These are phyloP conservation scores for Pistacia vera DNA, from an alignment of 345 rosid species.

Conservation along the genomic window DNA sequence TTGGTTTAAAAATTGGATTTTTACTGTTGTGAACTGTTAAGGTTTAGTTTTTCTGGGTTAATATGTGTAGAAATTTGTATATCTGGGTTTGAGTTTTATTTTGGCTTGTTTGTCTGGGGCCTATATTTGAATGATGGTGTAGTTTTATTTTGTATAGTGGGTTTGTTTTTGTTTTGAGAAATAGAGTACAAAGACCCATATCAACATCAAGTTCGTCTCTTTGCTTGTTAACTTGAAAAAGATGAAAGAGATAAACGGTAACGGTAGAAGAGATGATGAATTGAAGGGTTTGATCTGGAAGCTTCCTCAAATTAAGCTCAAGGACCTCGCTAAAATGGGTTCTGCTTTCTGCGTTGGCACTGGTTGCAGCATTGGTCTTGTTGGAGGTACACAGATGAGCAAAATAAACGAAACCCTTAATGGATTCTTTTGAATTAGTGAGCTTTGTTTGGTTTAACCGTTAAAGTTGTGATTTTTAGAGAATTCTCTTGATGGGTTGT, in stretches of 20 bases:
- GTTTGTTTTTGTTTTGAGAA: no score
- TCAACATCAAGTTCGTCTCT: not conserved
- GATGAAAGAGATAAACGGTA: slow-evolving; percentile 14
- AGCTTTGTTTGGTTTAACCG: not conserved
- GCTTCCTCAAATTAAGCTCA: slow-evolving; percentile 67
- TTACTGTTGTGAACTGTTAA: no score
- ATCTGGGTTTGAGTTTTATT: no score
- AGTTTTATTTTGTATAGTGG: no score
- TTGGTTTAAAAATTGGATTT: no score
- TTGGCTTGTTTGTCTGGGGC: no score
- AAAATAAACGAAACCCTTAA: not conserved
- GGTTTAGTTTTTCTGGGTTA: no score
- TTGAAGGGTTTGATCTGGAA: slow-evolving; percentile 71
- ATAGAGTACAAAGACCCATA: no score
- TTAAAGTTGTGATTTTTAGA: not conserved
- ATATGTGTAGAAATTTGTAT: no score
- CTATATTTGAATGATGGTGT: no score
- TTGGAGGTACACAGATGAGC: slow-evolving; percentile 57
- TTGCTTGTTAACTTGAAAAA: not conserved
- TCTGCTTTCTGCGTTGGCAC: slow-evolving; percentile 83
- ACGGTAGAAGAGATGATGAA: slow-evolving; percentile 28
- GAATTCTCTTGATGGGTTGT: not conserved
- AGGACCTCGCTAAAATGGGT: slow-evolving; percentile 69
- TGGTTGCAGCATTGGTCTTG: slow-evolving; percentile 84
- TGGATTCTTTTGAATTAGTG: not conserved